Evolutionary conservation across 345 rosid genomes (phyloP).

Genomic region (Euphorbia pulcherrima): DNA sequence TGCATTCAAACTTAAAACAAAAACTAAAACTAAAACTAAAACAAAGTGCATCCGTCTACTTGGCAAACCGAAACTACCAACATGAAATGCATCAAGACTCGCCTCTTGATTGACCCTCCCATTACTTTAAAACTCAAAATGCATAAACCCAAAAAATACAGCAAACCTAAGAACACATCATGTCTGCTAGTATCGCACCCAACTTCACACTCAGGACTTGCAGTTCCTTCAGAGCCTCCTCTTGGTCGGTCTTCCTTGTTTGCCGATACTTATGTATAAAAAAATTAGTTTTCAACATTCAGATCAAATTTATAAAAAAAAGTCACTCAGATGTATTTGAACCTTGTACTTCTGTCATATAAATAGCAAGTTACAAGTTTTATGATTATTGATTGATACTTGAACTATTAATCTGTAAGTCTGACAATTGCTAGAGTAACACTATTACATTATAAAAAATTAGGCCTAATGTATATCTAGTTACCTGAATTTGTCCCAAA

Average conservation of each 20-base stretch:
- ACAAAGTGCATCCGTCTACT: background rate
- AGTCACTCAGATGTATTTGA: background rate
- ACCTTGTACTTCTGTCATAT: background rate
- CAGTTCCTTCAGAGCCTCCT: background rate
- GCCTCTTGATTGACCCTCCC: background rate
- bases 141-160: background rate
- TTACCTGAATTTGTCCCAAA: too few species aligned
- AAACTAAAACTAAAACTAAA: too few species aligned
- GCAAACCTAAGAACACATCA: too few species aligned
- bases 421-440: background rate
- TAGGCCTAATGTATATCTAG: too few species aligned
- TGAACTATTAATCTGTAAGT: too few species aligned
- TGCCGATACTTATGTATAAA: background rate
- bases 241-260: background rate
- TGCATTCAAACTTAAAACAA: too few species aligned
- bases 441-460: too few species aligned
- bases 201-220: background rate
- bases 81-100: background rate
- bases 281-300: too few species aligned
- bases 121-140: background rate
- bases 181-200: background rate
- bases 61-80: background rate
- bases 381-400: background rate
- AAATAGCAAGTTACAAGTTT: background rate
- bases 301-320: too few species aligned